Evolutionary conservation across 164 flowering plant species (phyloP), one percentile per base, ranked within the genome.

Genomic region (Buxus sempervirens): DNA sequence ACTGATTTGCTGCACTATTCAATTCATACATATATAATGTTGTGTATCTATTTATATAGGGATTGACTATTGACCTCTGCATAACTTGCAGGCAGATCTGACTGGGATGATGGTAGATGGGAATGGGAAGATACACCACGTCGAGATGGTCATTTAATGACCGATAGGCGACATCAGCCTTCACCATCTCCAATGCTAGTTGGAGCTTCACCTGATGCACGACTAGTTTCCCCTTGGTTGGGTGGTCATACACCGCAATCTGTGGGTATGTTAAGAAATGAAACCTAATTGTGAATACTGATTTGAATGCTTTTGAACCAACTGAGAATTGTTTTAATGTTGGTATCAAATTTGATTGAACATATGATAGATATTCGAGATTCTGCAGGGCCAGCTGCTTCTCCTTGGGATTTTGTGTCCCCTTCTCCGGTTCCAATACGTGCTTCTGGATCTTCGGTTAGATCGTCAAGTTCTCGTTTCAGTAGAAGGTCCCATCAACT

Each of bases 121-220:
- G 98, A 91, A 75, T 91, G 96, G 97, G 89, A 87, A 75, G 91
- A 86, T 60, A 79, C 96, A 26, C 97, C 97, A 49, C 83, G 80
- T 0, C 78, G 91, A 21, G 89, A 90, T 54, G 70, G 83, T 69
- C 71, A 74, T 70, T 74, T 79, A 56, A 67, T 48, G 51, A 48
- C 71, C 58, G 77, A 73, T 65, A 84, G 84, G 74, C 81, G 78
- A 42, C 79, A 90, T 81, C 86, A 78, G 32, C 88, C 89, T 77
- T 90, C 90, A 62, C 97, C 90, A 60, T 86, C 93, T 19, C 98
- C 97, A 15, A 84, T 90, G 93, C 77, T 86, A 6, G 76, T 78
- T 82, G 95, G 93, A 59, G 84, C 91, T 54, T 94, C 98, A 64
- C 98, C 97, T 56, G 98, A 94, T 87, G 93, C 90, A 38, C 82